Base-by-base conservation (phyloP, 192 early-diverging fungal species). In the Umbelopsis ramanniana region DNA sequence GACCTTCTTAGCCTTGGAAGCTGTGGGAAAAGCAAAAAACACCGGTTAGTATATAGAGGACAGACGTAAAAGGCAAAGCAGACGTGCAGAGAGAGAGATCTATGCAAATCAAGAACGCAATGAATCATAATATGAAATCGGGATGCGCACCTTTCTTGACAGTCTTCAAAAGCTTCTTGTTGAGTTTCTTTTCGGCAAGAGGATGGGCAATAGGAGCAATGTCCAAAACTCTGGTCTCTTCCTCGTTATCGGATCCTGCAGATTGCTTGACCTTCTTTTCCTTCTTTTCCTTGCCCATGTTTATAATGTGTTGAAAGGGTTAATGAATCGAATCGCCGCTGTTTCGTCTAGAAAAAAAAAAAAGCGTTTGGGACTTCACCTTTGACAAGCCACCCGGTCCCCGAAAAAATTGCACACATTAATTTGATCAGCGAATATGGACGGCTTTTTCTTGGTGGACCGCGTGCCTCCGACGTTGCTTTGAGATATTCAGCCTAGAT, bases 81-180 rank as follows among this genome's bases (percentile, higher is more conserved):
- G 8, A 43, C 11, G 40, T 43, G 40, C 40, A 43, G 40, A 43
- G 11, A 7, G 40, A 43, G 0, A 43, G 40, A 43, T 43, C 40
- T 4, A 43, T 11, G 6, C 40, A 43, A 43, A 12, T 29, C 40
- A 12, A 43, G 6, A 43, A 43, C 40, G 2, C 1, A 43, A 11
- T 43, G 40, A 37, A 33, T 33, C 26, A 35, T 29, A 37, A 29
- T 17, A 35, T 63, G 24, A 29, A 60, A 37, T 35, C 10, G 29
- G 15, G 26, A 19, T 63, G 57, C 57, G 26, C 23, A 96, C 93
- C 93, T 82, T 93, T 93, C 85, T 94, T 96, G 46, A 97, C 91
- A 75, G 92, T 93, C 86, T 92, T 95, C 71, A 92, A 84, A 43
- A 95, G 82, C 85, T 93, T 92, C 84, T 95, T 94, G 47, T 86